A percentile compares a stretch with the other conserved stretches of the same genome.
These are phyloP conservation scores for Eragrostis nindensis DNA, from an alignment of 176 grass and related monocot species.

Conservation along the genomic window DNA sequence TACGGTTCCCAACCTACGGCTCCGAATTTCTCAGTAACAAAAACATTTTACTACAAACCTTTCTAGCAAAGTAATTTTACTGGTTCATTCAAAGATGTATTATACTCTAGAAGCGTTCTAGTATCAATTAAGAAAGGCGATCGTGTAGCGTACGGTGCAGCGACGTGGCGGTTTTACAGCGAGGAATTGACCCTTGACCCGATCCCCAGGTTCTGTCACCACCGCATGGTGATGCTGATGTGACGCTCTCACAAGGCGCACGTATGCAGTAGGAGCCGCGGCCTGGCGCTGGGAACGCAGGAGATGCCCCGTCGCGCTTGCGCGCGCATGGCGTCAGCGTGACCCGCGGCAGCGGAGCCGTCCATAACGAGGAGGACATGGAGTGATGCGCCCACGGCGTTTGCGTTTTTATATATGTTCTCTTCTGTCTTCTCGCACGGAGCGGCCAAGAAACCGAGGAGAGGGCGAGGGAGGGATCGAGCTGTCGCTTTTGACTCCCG, in stretches of 20 bases:
- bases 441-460: slow-evolving; percentile 6
- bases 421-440: too few relatives aligned
- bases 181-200: not conserved
- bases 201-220: not conserved
- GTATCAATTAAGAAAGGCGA: too few relatives aligned
- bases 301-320: not conserved
- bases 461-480: not conserved
- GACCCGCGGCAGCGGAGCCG: slow-evolving; percentile 14
- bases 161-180: slow-evolving; percentile 21
- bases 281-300: not conserved
- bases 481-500: slow-evolving; percentile 34
- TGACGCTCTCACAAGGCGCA: slow-evolving; percentile 52
- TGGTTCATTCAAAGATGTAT: too few relatives aligned
- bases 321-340: slow-evolving; percentile 59
- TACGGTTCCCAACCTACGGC: too few relatives aligned
- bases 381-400: slow-evolving; percentile 1
- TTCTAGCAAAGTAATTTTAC: too few relatives aligned
- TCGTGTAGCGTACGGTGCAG: not conserved
- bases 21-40: not conserved
- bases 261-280: slow-evolving; percentile 37
- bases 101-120: too few relatives aligned
- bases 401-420: not conserved
- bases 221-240: slow-evolving; percentile 39
- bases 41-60: too few relatives aligned
- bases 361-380: not conserved